Conservation (phyloP, 2,329 filamentous ascomycete genomes). For the Pseudocercospora musae region DNA sequence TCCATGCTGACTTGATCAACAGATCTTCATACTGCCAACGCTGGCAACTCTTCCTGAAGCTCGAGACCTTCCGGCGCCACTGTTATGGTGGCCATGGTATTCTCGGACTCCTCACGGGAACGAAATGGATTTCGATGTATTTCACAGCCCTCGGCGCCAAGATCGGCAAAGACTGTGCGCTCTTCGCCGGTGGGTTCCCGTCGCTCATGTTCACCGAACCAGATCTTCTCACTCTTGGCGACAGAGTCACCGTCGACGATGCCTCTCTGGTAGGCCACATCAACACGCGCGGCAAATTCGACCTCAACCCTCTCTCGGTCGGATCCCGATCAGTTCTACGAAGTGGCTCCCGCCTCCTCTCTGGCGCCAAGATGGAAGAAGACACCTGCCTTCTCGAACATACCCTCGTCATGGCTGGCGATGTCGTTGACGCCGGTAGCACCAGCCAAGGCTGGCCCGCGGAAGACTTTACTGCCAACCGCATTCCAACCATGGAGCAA, state of each 20-base stretch:
- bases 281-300: constrained; percentile 56
- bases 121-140: constrained; percentile 52
- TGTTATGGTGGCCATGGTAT: constrained; percentile 53
- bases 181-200: constrained; percentile 54
- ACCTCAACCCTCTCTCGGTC: constrained; percentile 52
- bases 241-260: constrained; percentile 55
- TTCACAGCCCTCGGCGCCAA: constrained; percentile 53
- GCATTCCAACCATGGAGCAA: constrained; percentile 29
- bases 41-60: constrained; percentile 55
- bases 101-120: constrained; percentile 53
- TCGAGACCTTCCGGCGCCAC: constrained; percentile 50
- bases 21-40: constrained; percentile 51
- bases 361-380: constrained; percentile 52
- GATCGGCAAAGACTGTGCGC: constrained; percentile 54
- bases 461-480: constrained; percentile 38
- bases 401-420: constrained; percentile 56
- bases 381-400: constrained; percentile 57
- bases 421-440: constrained; percentile 50
- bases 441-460: constrained; percentile 58
- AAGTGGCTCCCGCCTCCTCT: constrained; percentile 52
- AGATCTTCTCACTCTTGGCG: constrained; percentile 53
- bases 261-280: constrained; percentile 56
- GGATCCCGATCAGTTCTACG: constrained; percentile 53
- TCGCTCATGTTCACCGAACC: constrained; percentile 57
- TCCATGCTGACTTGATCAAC: background rate